phyloP scores from a whole-genome alignment of 2,329 filamentous ascomycete genomes.

The Septoria linicola region DNA sequence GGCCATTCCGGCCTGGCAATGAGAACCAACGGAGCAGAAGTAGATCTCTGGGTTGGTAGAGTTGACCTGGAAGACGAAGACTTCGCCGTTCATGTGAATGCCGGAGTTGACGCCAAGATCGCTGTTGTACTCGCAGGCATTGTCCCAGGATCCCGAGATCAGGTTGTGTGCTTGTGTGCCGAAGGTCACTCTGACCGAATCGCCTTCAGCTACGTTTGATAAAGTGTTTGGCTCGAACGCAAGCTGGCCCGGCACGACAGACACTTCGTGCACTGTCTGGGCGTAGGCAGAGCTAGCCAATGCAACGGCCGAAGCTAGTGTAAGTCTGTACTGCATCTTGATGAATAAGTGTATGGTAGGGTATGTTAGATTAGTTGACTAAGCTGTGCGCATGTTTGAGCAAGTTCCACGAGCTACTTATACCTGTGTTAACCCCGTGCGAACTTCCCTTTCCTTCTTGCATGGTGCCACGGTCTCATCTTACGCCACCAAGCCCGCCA shows the following conservation, averaged over 20 bases:
- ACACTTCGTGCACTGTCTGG: constrained; percentile 10
- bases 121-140: constrained; percentile 11
- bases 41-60: constrained; percentile 8
- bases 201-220: constrained; percentile 8
- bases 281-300: constrained; percentile 5
- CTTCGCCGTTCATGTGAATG: constrained; percentile 8
- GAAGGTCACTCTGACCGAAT: constrained; percentile 11
- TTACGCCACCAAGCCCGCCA: too few species aligned
- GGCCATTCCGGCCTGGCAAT: constrained; percentile 15
- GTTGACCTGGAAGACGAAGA: constrained; percentile 14
- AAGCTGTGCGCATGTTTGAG: constrained; percentile 15
- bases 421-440: background rate
- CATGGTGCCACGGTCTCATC: too few species aligned
- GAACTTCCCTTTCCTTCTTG: too few species aligned
- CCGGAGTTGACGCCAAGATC: constrained; percentile 7
- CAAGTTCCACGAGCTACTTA: constrained; percentile 14
- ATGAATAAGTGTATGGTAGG: background rate
- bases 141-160: constrained; percentile 10
- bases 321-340: constrained; percentile 13
- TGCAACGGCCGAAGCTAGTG: constrained; percentile 8
- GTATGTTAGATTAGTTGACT: constrained; percentile 4
- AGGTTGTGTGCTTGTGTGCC: constrained; percentile 3
- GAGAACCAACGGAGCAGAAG: constrained; percentile 11
- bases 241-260: background rate
- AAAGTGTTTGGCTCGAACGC: constrained; percentile 13